Base-by-base conservation (phyloP, 116 monocot species). In the Posidonia oceanica region DNA sequence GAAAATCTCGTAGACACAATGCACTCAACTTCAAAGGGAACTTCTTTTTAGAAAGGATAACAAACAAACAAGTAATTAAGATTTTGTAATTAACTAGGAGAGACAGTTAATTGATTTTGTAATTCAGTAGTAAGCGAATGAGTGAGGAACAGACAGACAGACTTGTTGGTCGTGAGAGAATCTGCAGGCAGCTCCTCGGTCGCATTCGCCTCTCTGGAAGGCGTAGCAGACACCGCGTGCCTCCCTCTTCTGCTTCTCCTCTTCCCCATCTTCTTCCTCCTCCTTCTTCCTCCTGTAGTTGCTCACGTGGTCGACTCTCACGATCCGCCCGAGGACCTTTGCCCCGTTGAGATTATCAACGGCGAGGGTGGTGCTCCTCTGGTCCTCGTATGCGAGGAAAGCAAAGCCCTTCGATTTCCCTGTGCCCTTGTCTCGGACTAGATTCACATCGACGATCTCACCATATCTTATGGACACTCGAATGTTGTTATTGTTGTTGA, bases 301-400 rank as follows among this genome's bases (percentile, higher is more conserved):
- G 53, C 59, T 86, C 4, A 89, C 92, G 82, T 97, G 97, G 60
- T 92, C 97, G 58, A 97, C 97, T 59, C 89, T 81, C 54, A 92
- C 54, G 59, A 92, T 92, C 63, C 97, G 73, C 39, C 89, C 92
- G 61, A 82, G 82, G 65, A 97, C 7, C 69, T 82, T 91, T 20
- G 92, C 87, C 6, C 97, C 97, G 78, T 97, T 97, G 66, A 97
- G 74, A 82, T 97, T 97, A 80, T 97, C 97, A 38, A 97, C 92
- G 72, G 92, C 92, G 69, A 97, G 97, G 64, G 82, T 72, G 51
- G 92, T 97, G 79, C 97, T 97, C 68, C 92, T 81, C 77, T 97
- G 97, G 69, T 97, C 97, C 73, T 97, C 97, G 54, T 92, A 97
- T 29, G 97, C 92, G 75, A 97, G 59, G 74, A 97, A 97, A 15